Evolutionary conservation across 345 rosid species (phyloP), one percentile per base, ranked within the genome.

Genomic region (Barbarea vulgaris): DNA sequence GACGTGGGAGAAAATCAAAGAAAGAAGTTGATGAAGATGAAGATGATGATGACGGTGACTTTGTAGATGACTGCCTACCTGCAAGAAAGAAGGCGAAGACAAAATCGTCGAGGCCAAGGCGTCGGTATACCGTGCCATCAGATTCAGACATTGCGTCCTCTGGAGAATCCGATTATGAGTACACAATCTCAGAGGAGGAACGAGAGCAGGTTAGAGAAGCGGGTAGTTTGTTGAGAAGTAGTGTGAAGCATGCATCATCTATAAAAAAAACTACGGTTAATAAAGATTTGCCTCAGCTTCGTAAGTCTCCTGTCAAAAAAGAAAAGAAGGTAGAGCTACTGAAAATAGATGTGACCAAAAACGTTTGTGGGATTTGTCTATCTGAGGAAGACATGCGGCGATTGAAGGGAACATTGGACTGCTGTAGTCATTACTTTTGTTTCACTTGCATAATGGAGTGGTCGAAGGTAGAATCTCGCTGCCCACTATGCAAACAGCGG

Each of bases 381-480:
- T 86, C 98, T 5, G 97, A 85, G 77, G 99, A 93, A 81, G 96
- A 93, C 67, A 91, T 84, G 81, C 85, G 95, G 66, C 88, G 93
- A 80, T 83, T 88, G 58, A 89, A 87, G 75, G 99, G 98, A 68
- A 88, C 84, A 11, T 75, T 96, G 48, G 76, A 91, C 82, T 93
- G 96, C 69, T 96, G 99, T 83, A 76, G 85, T 75, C 99, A 96
- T 81, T 89, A 93, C 81, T 96, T 96, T 81, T 96, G 99, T 77
- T 96, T 93, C 81, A 81, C 91, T 42, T 96, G 99, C 86, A 93
- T 96, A 72, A 87, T 87, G 91, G 97, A 87, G 74, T 96, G 99
- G 99, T 91, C 99, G 1, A 93, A 89, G 78, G 96, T 96, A 64
- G 99, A 96, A 81, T 89, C 99, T 50, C 97, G 98, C 62, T 96